Evolutionary conservation across 495 filamentous ascomycete species (phyloP).

Genomic region (Aspergillus saccharolyticus): DNA sequence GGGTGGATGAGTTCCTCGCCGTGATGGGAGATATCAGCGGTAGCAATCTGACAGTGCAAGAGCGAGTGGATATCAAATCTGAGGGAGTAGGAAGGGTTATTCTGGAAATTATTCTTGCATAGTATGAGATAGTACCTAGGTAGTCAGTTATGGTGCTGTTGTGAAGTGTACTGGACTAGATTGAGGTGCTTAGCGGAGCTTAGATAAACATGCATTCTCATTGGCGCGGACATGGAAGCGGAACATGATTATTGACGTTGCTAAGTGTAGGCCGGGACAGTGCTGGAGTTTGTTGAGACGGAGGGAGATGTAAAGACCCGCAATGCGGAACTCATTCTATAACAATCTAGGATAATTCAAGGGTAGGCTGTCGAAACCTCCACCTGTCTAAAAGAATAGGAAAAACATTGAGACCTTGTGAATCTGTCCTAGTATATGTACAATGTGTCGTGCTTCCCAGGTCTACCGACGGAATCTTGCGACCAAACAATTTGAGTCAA

Average conservation of each 20-base stretch:
- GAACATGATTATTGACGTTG: background rate
- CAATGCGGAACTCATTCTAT: background rate
- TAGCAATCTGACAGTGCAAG: constrained; percentile 54
- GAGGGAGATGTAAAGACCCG: too few species aligned
- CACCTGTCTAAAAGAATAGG: background rate
- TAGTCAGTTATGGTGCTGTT: too few species aligned
- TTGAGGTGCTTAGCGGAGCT: background rate
- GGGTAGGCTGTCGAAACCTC: background rate
- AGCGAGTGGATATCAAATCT: constrained; percentile 53
- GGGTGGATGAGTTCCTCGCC: constrained; percentile 79
- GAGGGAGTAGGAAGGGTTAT: constrained; percentile 46
- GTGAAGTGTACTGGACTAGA: too few species aligned
- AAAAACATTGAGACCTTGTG: constrained; percentile 3
- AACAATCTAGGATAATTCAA: background rate
- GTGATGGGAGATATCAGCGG: constrained; percentile 52
- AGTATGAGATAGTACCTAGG: background rate
- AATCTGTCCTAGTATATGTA: constrained; percentile 35
- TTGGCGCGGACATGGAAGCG: background rate
- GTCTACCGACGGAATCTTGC: constrained; percentile 22
- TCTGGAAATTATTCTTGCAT: constrained; percentile 30
- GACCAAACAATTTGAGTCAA: constrained; percentile 17
- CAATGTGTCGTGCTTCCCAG: constrained; percentile 29
- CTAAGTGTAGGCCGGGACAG: too few species aligned
- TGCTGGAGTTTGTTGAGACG: too few species aligned
- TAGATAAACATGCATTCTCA: constrained; percentile 2